Conservation (phyloP, 75 land plant species). For the Selaginella moellendorffii region DNA sequence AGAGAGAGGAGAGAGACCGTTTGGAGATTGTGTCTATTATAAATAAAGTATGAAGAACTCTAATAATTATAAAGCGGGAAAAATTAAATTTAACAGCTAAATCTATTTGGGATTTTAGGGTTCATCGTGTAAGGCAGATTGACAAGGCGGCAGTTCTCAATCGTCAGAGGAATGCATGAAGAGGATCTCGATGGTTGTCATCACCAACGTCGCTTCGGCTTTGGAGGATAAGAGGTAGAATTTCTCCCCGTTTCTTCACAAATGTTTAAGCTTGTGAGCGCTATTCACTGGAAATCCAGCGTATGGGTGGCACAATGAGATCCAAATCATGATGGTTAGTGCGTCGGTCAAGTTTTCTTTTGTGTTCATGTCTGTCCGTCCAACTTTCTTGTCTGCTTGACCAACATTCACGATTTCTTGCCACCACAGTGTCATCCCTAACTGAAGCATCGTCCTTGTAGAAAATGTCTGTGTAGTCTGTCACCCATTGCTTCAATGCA, state of each 20-base stretch:
- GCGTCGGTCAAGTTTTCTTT: conserved; percentile 33
- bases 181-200: conserved; percentile 37
- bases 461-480: conserved; percentile 35
- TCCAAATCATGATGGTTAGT: conserved; percentile 74
- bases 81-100: conserved; percentile 66
- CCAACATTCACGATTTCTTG: conserved; percentile 49
- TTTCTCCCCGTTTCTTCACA: conserved; percentile 46
- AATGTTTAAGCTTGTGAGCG: conserved; percentile 37
- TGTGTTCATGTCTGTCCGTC: conserved; percentile 57
- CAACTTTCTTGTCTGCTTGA: conserved; percentile 51
- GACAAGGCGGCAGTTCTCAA: conserved; percentile 63
- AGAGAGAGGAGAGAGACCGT: no score
- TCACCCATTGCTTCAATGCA: conserved; percentile 45
- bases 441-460: conserved; percentile 38
- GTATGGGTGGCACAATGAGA: conserved; percentile 66
- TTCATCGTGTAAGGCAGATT: conserved; percentile 61
- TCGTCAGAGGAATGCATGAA: conserved; percentile 71
- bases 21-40: no score
- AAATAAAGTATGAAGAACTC: no score
- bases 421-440: conserved; percentile 67
- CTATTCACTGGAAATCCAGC: conserved; percentile 87
- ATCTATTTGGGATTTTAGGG: conserved; percentile 49
- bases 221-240: conserved; percentile 48
- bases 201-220: conserved; percentile 32
- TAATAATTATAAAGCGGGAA: no score